A percentile compares a stretch with the other conserved stretches of the same genome.
Conservation (phyloP, 805 yeast genomes). For the Myxozyma udenii region DNA sequence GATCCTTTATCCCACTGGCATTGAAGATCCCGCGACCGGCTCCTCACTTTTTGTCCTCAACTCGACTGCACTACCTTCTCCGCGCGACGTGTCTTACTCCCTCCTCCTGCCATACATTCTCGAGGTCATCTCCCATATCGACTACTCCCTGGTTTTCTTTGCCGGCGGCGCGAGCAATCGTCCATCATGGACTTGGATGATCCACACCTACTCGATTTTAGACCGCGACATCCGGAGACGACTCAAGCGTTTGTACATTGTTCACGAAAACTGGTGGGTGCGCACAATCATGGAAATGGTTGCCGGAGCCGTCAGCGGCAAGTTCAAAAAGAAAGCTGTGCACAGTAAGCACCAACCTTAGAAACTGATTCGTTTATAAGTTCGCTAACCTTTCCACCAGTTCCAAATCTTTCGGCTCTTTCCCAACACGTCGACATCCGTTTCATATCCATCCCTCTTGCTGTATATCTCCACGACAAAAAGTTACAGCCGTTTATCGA, state of each 20-base stretch:
- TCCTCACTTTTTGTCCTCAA: constrained; percentile 80
- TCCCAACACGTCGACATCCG: constrained; percentile 69
- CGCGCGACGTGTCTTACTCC: constrained; percentile 46
- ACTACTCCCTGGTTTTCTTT: constrained; percentile 68
- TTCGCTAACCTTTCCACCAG: not conserved
- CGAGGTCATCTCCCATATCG: constrained; percentile 54
- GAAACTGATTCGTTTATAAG: not conserved
- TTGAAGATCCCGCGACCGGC: constrained; percentile 62
- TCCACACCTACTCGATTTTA: constrained; percentile 55
- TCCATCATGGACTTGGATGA: constrained; percentile 69
- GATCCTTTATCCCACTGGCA: constrained; percentile 43
- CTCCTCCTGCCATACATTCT: constrained; percentile 59
- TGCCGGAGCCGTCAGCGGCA: constrained; percentile 56
- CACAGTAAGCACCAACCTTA: constrained; percentile 51
- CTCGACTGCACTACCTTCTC: constrained; percentile 71
- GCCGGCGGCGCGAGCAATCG: constrained; percentile 72
- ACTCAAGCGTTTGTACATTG: constrained; percentile 64
- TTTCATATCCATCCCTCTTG: constrained; percentile 67
- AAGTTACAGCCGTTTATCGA: constrained; percentile 50
- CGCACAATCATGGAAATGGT: constrained; percentile 72
- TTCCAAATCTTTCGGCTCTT: constrained; percentile 47
- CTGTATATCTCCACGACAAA: constrained; percentile 67
- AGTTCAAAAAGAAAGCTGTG: constrained; percentile 44
- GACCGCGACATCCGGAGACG: constrained; percentile 54
- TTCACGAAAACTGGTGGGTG: constrained; percentile 88